Percentiles rank a stretch among this genome's conserved stretches.
Evolutionary conservation across 2,329 filamentous ascomycete species (phyloP).

Genomic region (Diaporthe amygdali): DNA sequence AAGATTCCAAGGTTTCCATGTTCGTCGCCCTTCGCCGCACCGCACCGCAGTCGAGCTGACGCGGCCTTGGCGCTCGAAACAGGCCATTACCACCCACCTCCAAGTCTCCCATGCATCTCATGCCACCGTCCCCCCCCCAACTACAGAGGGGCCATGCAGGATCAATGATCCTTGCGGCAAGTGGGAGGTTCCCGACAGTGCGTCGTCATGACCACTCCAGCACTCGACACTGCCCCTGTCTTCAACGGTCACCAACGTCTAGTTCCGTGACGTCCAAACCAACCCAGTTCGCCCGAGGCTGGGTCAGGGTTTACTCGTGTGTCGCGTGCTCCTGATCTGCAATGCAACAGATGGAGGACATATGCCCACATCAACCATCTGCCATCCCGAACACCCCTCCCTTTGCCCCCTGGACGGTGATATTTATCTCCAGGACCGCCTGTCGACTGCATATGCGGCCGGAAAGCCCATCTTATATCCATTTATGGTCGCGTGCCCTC

Average conservation of each 20-base stretch:
- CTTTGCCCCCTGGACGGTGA: not conserved
- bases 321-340: slow-evolving; percentile 5
- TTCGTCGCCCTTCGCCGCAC: not conserved
- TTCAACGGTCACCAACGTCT: not conserved
- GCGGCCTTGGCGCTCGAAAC: slow-evolving; percentile 15
- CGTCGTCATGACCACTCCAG: not conserved
- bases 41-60: slow-evolving; percentile 6
- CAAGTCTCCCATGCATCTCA: not conserved
- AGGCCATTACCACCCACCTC: slow-evolving; percentile 2
- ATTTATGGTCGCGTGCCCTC: not conserved
- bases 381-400: not conserved
- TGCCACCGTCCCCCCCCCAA: not conserved
- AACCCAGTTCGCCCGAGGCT: not conserved
- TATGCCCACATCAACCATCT: not conserved
- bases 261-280: not conserved
- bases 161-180: not conserved
- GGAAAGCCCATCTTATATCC: not conserved
- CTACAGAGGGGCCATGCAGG: not conserved
- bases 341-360: not conserved
- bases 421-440: not conserved
- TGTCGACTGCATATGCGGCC: not conserved
- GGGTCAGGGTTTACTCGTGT: not conserved
- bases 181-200: not conserved
- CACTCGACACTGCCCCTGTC: not conserved
- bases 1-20: not conserved